Evolutionary conservation across 768 basidiomycete genomes (phyloP), one percentile per base, ranked within the genome.

Genomic region (Pleurotus tuoliensis): DNA sequence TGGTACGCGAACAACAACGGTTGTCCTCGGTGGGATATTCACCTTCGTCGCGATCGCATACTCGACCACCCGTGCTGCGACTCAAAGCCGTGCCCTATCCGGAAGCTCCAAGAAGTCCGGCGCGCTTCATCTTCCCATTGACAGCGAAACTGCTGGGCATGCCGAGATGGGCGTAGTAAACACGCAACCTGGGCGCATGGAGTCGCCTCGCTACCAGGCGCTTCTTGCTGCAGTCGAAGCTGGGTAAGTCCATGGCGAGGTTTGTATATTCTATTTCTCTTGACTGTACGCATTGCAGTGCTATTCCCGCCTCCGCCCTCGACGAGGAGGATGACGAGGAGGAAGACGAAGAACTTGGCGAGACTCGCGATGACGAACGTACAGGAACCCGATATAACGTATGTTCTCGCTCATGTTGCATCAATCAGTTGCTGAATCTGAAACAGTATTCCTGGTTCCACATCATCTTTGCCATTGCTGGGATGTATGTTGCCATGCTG

Each of bases 11-110:
- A 93, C 86, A 38, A 94, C 93, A 6, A 88, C 92, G 2, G 84
- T 97, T 46, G 76, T 98, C 24, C 78, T 98, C 44, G 97, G 97
- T 27, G 97, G 92, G 6, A 69, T 93, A 9, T 97, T 99, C 72
- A 99, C 97, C 0, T 99, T 99, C 84, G 73, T 98, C 46, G 95
- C 97, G 4, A 97, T 99, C 62, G 96, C 97, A 5, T 99, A 98
- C 67, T 98, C 95, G 25, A 98, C 97, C 0, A 91, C 88, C 22
- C 81, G 96, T 50, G 97, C 97, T 4, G 97, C 97, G 8, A 99
- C 97, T 0, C 94, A 96, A 71, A 92, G 90, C 64, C 85, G 90
- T 57, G 96, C 94, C 5, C 73, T 99, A 20, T 88, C 90, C 0
- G 95, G 94, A 2, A 85, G 77, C 57, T 78, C 78, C 27, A 88